Conservation (phyloP, 1,284 basidiomycete genomes). For the Pseudozyma sp. region DNA sequence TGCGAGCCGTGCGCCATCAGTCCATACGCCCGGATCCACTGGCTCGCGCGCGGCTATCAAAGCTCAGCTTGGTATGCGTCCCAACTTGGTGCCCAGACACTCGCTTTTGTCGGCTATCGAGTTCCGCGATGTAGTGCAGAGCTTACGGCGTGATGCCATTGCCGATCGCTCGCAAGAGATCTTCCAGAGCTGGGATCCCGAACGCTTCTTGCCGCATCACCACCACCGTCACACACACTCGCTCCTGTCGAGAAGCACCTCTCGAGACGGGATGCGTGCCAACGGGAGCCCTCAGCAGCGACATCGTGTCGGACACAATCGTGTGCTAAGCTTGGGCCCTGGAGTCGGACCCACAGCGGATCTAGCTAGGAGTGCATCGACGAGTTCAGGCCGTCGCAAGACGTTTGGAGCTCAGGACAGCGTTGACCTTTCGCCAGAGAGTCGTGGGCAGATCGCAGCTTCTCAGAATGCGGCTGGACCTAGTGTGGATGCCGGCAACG, state of each 20-base stretch:
- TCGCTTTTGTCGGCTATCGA: slow-evolving; percentile 92
- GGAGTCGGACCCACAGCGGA: slow-evolving; percentile 6
- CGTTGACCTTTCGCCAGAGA: slow-evolving; percentile 3
- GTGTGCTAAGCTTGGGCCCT: slow-evolving; percentile 33
- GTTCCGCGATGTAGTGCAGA: slow-evolving; percentile 87
- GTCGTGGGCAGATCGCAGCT: background rate
- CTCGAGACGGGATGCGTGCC: slow-evolving; percentile 14
- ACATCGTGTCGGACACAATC: slow-evolving; percentile 25
- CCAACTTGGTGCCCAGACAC: slow-evolving; percentile 56
- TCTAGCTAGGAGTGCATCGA: slow-evolving; percentile 22
- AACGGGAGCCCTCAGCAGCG: slow-evolving; percentile 13
- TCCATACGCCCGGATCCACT: slow-evolving; percentile 35
- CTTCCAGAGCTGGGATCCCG: slow-evolving; percentile 60
- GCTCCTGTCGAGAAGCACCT: slow-evolving; percentile 14
- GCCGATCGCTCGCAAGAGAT: slow-evolving; percentile 57
- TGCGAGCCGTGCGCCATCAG: slow-evolving; percentile 22
- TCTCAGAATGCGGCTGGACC: slow-evolving; percentile 2
- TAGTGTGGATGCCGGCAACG: slow-evolving; percentile 30
- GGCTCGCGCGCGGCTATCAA: slow-evolving; percentile 18
- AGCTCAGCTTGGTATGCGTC: slow-evolving; percentile 22
- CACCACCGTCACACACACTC: slow-evolving; percentile 32
- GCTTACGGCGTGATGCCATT: slow-evolving; percentile 74
- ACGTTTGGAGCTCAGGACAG: slow-evolving; percentile 32
- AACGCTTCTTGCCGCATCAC: slow-evolving; percentile 55
- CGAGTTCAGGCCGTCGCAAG: slow-evolving; percentile 26